A percentile compares a stretch with the other conserved stretches of the same genome.
Evolutionary conservation across 495 filamentous ascomycete species (phyloP).

Genomic region (Trichoderma gamsii): DNA sequence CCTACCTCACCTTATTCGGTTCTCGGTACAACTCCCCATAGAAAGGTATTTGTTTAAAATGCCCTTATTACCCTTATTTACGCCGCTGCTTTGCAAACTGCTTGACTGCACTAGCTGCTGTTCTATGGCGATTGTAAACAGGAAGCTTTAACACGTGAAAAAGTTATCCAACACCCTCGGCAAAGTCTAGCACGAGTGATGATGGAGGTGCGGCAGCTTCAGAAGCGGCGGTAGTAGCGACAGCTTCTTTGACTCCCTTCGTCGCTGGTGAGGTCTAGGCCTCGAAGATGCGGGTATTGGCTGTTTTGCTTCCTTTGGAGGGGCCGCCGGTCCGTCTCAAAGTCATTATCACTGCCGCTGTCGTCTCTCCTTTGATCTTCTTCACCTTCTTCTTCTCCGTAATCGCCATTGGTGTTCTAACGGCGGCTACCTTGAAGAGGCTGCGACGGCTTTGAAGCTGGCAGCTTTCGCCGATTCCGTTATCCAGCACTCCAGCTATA

Average conservation of each 20-base stretch:
- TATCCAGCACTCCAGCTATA: too few relatives aligned
- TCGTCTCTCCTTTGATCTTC: conserved; percentile 1
- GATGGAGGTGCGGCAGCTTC: background rate
- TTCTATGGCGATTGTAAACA: too few relatives aligned
- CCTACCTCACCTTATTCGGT: too few relatives aligned
- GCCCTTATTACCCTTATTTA: too few relatives aligned
- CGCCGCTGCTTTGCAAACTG: too few relatives aligned
- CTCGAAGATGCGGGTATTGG: background rate
- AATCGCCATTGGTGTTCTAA: background rate
- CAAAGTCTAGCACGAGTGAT: background rate
- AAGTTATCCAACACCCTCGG: too few relatives aligned
- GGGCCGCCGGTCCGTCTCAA: conserved; percentile 4
- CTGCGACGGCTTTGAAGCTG: background rate
- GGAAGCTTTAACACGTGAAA: too few relatives aligned
- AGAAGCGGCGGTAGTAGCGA: background rate
- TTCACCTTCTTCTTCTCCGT: conserved; percentile 1
- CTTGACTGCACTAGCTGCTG: too few relatives aligned
- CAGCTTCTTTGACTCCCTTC: background rate
- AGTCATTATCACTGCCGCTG: background rate
- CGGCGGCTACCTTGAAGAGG: background rate
- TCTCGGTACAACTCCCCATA: too few relatives aligned
- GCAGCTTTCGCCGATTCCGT: background rate
- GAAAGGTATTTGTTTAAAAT: too few relatives aligned
- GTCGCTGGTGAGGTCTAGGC: background rate
- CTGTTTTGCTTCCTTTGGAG: background rate